Conservation (phyloP, 2,329 filamentous ascomycete genomes). For the Hypoxylon sp. region DNA sequence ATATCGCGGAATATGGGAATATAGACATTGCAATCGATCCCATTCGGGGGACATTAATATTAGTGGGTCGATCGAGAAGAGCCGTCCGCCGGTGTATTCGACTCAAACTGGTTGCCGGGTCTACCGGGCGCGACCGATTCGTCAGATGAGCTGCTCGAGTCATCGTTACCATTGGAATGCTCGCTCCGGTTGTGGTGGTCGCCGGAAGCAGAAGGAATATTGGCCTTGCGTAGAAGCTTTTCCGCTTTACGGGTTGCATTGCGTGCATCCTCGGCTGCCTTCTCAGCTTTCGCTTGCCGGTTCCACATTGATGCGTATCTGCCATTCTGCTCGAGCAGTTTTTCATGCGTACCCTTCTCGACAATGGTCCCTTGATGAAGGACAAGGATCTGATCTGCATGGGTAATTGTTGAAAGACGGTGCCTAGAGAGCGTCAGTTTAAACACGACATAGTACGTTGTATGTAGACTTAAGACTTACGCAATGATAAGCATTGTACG, state of each 20-base stretch:
- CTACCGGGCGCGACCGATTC: constrained; percentile 45
- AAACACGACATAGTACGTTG: not conserved
- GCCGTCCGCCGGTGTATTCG: constrained; percentile 24
- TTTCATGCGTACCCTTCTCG: constrained; percentile 82
- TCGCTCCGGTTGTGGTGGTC: constrained; percentile 47
- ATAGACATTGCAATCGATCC: constrained; percentile 37
- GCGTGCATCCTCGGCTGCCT: constrained; percentile 71
- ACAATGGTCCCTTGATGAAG: constrained; percentile 80
- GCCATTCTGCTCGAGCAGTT: constrained; percentile 77
- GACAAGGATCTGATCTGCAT: constrained; percentile 87
- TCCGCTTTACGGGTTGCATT: constrained; percentile 57
- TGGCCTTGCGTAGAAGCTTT: constrained; percentile 63
- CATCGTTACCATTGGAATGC: constrained; percentile 55
- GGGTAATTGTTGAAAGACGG: constrained; percentile 85
- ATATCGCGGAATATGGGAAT: constrained; percentile 42
- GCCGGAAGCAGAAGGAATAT: constrained; percentile 55
- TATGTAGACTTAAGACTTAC: constrained; percentile 60
- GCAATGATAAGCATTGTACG: constrained; percentile 97
- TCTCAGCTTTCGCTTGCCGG: constrained; percentile 85
- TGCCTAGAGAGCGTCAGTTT: constrained; percentile 64
- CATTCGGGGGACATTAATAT: constrained; percentile 39
- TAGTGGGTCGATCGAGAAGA: constrained; percentile 41
- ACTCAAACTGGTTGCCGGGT: constrained; percentile 37
- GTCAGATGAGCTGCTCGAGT: constrained; percentile 55
- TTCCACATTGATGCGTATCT: constrained; percentile 89